phyloP scores from a whole-genome alignment of 2,329 filamentous ascomycete species.

The Aspergillus fischeri region DNA sequence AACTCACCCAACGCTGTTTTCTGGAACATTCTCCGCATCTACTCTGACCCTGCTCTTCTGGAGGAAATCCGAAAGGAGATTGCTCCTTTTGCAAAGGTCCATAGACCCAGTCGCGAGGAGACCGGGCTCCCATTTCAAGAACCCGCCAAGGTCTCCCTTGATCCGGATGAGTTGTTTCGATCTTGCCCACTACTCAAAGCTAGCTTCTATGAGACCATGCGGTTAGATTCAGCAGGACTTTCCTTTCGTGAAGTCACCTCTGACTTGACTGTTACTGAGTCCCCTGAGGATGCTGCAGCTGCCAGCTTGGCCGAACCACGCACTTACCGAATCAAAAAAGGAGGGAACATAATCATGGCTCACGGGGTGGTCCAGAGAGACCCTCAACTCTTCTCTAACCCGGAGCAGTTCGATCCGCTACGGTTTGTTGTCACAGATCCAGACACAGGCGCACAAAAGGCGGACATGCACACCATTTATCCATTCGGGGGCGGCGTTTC shows the following conservation, averaged over 20 bases:
- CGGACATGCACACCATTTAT: slow-evolving; percentile 40
- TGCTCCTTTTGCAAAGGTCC: slow-evolving; percentile 37
- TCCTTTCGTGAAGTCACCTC: slow-evolving; percentile 40
- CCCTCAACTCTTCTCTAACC: slow-evolving; percentile 36
- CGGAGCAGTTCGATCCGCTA: slow-evolving; percentile 41
- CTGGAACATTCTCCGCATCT: slow-evolving; percentile 49
- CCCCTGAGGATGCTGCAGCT: slow-evolving; percentile 33
- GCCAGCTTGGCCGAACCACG: slow-evolving; percentile 25
- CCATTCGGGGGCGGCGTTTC: slow-evolving; percentile 48
- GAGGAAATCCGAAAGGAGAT: slow-evolving; percentile 45
- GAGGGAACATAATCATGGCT: slow-evolving; percentile 42
- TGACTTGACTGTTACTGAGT: slow-evolving; percentile 38
- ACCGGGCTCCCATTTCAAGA: slow-evolving; percentile 42
- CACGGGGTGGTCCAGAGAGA: slow-evolving; percentile 45
- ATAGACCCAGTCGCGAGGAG: slow-evolving; percentile 32
- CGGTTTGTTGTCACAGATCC: slow-evolving; percentile 45
- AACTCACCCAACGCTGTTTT: slow-evolving; percentile 52
- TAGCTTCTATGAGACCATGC: slow-evolving; percentile 45
- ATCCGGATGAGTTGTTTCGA: slow-evolving; percentile 37
- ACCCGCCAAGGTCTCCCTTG: slow-evolving; percentile 40
- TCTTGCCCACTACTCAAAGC: slow-evolving; percentile 46
- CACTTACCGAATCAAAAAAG: slow-evolving; percentile 39
- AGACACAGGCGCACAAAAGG: slow-evolving; percentile 32
- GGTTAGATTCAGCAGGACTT: slow-evolving; percentile 41
- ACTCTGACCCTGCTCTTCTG: slow-evolving; percentile 38